Conservation (phyloP, 208 protist genomes). For the Porcisia hertigi region DNA sequence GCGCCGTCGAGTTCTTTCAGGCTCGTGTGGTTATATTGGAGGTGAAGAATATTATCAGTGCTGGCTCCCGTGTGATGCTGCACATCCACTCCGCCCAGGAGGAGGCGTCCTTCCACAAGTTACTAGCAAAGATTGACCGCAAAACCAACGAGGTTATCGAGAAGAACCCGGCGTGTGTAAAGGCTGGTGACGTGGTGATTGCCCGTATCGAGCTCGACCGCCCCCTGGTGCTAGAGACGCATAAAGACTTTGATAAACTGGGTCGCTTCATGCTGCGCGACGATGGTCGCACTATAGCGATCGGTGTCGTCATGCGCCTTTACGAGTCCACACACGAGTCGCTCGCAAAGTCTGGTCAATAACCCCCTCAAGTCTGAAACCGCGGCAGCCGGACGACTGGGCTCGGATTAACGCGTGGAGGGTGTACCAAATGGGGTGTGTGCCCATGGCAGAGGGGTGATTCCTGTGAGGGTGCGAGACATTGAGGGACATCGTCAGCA, state of each 20-base stretch:
- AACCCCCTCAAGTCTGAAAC: background rate
- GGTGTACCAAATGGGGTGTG: no score
- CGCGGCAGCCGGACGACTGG: background rate
- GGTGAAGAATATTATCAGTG: constrained; percentile 95
- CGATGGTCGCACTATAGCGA: constrained; percentile 92
- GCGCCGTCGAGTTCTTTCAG: constrained; percentile 92
- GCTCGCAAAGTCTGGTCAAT: constrained; percentile 46
- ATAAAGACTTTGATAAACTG: constrained; percentile 95
- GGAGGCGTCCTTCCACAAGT: constrained; percentile 90
- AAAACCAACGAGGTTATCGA: constrained; percentile 91
- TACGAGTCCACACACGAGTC: constrained; percentile 85
- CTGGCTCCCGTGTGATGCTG: constrained; percentile 93
- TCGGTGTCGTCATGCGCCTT: constrained; percentile 89
- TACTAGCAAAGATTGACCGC: constrained; percentile 92
- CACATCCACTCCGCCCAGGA: constrained; percentile 95
- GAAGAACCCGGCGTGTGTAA: constrained; percentile 93
- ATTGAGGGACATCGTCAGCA: background rate
- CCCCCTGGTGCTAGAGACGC: constrained; percentile 91
- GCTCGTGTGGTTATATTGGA: constrained; percentile 94
- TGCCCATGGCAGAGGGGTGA: background rate
- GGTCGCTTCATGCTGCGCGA: constrained; percentile 97
- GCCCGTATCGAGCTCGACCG: constrained; percentile 88
- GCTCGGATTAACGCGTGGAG: background rate
- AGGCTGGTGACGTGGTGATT: constrained; percentile 92
- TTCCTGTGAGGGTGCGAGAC: background rate